Evolutionary conservation across 495 filamentous ascomycete species (phyloP).

Genomic region (Apiosordaria backusii): DNA sequence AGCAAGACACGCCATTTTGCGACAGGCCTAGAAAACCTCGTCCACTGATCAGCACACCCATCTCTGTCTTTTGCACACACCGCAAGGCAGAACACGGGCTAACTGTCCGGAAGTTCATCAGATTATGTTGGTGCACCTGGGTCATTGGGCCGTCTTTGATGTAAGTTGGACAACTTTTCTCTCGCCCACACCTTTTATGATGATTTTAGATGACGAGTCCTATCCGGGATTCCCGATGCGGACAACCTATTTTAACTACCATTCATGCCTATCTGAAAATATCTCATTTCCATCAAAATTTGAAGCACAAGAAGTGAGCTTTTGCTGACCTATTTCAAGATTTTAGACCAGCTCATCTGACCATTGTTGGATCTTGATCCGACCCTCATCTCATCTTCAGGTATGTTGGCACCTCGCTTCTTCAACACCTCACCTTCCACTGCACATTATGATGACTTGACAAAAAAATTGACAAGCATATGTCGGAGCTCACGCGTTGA

Average conservation of each 20-base stretch:
- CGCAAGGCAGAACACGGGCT: slow-evolving; percentile 13
- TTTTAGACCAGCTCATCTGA: not conserved
- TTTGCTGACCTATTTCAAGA: slow-evolving; percentile 19
- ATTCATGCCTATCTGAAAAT: slow-evolving; percentile 74
- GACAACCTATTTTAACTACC: slow-evolving; percentile 67
- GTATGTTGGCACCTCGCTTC: slow-evolving; percentile 17
- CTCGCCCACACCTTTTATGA: slow-evolving; percentile 41
- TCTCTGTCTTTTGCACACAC: slow-evolving; percentile 5
- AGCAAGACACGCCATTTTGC: slow-evolving; percentile 85
- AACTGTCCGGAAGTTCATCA: slow-evolving; percentile 15
- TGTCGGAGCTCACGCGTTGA: slow-evolving; percentile 72
- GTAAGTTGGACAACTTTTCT: slow-evolving; percentile 17
- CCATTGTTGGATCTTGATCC: not conserved
- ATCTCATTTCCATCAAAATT: slow-evolving; percentile 7
- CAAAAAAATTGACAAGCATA: slow-evolving; percentile 76
- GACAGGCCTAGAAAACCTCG: slow-evolving; percentile 99
- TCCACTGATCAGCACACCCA: slow-evolving; percentile 73
- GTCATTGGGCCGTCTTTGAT: not conserved
- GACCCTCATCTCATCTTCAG: not conserved
- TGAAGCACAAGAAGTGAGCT: slow-evolving; percentile 4
- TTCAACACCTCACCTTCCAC: slow-evolving; percentile 3
- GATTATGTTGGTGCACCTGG: not conserved
- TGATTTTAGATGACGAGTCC: slow-evolving; percentile 88
- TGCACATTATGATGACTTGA: slow-evolving; percentile 60
- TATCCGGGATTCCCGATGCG: slow-evolving; percentile 75